phyloP scores from a whole-genome alignment of 805 yeast species.

The Wickerhamomyces chambardii region DNA sequence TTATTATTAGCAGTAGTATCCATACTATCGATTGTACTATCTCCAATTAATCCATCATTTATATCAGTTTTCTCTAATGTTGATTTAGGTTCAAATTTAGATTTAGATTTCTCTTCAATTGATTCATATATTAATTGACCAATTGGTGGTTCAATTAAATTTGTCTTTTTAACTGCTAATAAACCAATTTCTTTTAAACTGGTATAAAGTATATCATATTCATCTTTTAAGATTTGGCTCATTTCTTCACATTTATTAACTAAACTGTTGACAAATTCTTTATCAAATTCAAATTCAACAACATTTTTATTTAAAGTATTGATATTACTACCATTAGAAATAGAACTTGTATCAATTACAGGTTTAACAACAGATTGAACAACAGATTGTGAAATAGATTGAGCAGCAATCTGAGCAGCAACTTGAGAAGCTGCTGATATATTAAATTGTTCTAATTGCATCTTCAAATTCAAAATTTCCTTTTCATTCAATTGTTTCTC shows the following conservation, averaged over 20 bases:
- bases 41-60: no score
- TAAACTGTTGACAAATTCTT: constrained; percentile 4
- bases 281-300: no score
- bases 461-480: constrained; percentile 38
- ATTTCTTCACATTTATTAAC: constrained; percentile 31
- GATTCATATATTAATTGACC: no score
- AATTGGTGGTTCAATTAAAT: no score
- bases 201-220: constrained; percentile 11
- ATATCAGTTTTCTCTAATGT: no score
- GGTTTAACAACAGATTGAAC: constrained; percentile 21
- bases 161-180: constrained; percentile 45
- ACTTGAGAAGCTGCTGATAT: no score
- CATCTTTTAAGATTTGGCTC: constrained; percentile 24
- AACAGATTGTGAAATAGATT: constrained; percentile 9
- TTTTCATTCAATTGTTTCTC: constrained; percentile 42
- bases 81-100: no score
- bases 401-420: no score
- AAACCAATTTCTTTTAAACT: constrained; percentile 48
- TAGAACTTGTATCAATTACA: no score
- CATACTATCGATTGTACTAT: no score
- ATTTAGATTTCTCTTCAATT: no score
- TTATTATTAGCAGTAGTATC: constrained; percentile 8
- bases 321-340: no score
- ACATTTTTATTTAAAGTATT: constrained; percentile 20
- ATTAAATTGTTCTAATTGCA: constrained; percentile 39